Base-by-base conservation (phyloP, 1,139 yeast species). In the Hansenula sp. region DNA sequence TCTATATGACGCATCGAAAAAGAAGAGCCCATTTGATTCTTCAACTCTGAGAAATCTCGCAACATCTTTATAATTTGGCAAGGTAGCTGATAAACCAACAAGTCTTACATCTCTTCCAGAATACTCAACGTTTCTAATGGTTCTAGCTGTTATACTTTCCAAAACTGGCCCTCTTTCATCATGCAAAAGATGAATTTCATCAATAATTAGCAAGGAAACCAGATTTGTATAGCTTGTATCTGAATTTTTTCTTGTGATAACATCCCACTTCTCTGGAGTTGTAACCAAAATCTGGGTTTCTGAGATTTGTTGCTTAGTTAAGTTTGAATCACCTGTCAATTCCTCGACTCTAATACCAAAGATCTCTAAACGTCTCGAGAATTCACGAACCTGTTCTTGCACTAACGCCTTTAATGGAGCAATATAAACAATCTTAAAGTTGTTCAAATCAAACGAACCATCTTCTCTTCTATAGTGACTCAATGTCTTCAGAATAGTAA, bases 251-350 rank as follows among this genome's bases (percentile, higher is more conserved):
- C 98, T 74, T 1, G 97, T 91, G 19, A 91, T 83, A 28, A 93
- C 90, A 66, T 93, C 99, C 98, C 99, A 93, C 60, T 93, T 93
- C 59, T 89, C 96, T 0, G 96, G 96, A 0, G 99, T 93, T 0
- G 98, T 89, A 3, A 93, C 95, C 44, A 93, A 71, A 33, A 93
- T 68, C 57, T 93, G 96, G 0, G 97, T 86, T 41, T 80, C 82
- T 3, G 76, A 63, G 30, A 93, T 84, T 61, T 93, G 96, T 44
- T 77, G 81, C 52, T 79, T 83, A 2, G 94, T 84, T 49, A 93
- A 66, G 47, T 81, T 81, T 41, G 91, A 77, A 59, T 93, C 99
- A 60, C 99, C 99, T 2, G 98, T 90, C 45, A 93, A 70, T 63
- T 93, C 99, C 41, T 83, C 80, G 1, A 91, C 98, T 13, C 70